A percentile compares a stretch with the other conserved stretches of the same genome.
phyloP scores from a whole-genome alignment of 768 basidiomycete genomes.

The Serendipita sp. region DNA sequence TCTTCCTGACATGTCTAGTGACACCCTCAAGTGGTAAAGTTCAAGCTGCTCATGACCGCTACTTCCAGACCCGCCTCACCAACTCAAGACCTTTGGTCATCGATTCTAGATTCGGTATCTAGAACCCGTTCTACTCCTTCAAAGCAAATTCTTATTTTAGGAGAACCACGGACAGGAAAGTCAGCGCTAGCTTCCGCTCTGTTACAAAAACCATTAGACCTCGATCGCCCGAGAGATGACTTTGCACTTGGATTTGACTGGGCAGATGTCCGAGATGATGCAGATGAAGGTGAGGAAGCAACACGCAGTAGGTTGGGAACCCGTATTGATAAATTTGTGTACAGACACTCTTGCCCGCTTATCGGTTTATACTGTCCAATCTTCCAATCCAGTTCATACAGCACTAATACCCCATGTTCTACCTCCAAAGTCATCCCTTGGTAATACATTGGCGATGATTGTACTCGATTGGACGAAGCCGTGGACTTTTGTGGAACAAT shows the following conservation, averaged over 20 bases:
- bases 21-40: background rate
- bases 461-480: constrained; percentile 91
- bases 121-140: constrained; percentile 64
- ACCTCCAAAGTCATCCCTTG: constrained; percentile 47
- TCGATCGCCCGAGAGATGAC: constrained; percentile 46
- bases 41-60: background rate
- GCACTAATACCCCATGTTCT: constrained; percentile 62
- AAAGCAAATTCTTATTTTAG: constrained; percentile 76
- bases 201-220: constrained; percentile 46
- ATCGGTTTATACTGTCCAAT: constrained; percentile 83
- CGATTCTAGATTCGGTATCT: constrained; percentile 78
- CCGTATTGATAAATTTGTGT: background rate
- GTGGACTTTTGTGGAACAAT: constrained; percentile 75
- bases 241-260: constrained; percentile 89
- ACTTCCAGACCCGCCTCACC: constrained; percentile 55
- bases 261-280: constrained; percentile 79
- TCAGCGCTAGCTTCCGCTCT: constrained; percentile 55
- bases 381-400: constrained; percentile 52
- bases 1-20: background rate
- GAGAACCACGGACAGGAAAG: constrained; percentile 64
- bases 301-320: background rate
- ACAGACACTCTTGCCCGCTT: constrained; percentile 76
- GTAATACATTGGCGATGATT: constrained; percentile 65
- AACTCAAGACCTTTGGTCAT: constrained; percentile 78
- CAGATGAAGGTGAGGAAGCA: constrained; percentile 62